Conservation (phyloP, 768 basidiomycete species). For the Lanmaoa pseudosensibilis region DNA sequence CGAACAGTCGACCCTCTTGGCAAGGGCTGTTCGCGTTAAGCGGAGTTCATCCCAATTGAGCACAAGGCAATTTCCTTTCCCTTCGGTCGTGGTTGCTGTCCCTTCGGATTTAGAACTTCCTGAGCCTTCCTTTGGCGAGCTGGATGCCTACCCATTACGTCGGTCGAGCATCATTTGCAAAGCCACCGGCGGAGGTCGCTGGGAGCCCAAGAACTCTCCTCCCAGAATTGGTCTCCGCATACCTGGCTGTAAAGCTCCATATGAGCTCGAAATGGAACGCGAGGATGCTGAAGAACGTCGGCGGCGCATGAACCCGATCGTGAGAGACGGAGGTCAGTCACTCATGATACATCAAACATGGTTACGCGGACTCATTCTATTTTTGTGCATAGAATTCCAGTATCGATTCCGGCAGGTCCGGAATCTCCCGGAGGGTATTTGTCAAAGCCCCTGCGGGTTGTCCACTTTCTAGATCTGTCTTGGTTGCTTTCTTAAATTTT, state of each 20-base stretch:
- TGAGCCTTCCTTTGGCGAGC: conserved; percentile 62
- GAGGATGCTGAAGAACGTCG: conserved; percentile 55
- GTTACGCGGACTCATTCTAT: conserved; percentile 4
- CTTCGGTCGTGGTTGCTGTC: conserved; percentile 21
- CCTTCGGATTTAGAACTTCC: conserved; percentile 30
- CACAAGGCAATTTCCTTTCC: conserved; percentile 25
- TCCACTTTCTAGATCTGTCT: conserved; percentile 54
- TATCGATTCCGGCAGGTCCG: conserved; percentile 56
- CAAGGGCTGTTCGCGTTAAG: conserved; percentile 18
- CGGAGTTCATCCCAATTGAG: conserved; percentile 34
- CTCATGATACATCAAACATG: background rate
- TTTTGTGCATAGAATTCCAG: conserved; percentile 50
- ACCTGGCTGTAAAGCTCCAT: conserved; percentile 66
- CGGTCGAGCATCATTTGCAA: conserved; percentile 71
- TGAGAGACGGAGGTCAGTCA: conserved; percentile 53
- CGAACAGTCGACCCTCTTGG: conserved; percentile 25
- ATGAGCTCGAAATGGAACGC: conserved; percentile 68
- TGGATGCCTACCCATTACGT: conserved; percentile 72
- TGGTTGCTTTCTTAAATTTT: conserved; percentile 13
- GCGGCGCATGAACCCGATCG: conserved; percentile 59
- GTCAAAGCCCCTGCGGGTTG: conserved; percentile 48
- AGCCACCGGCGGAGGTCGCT: conserved; percentile 75
- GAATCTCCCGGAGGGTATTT: conserved; percentile 42
- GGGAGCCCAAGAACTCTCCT: conserved; percentile 64
- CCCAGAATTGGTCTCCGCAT: conserved; percentile 47